These are phyloP conservation scores for Lindgomyces ingoldianus DNA, from an alignment of 495 filamentous ascomycete species.

Conservation along the genomic window DNA sequence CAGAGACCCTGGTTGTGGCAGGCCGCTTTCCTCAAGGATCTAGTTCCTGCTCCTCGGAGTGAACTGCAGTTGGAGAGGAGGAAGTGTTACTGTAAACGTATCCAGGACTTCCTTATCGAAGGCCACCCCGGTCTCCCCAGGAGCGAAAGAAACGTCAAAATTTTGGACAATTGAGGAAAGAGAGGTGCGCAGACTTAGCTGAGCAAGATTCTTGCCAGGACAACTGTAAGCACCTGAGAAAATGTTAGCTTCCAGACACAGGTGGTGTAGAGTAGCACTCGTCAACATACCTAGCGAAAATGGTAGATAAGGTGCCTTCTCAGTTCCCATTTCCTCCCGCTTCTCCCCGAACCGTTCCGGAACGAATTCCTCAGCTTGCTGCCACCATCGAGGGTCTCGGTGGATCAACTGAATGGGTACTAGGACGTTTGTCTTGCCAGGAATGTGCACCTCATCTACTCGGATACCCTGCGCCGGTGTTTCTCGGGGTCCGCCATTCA, in stretches of 20 bases:
- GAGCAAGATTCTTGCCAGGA: constrained; percentile 55
- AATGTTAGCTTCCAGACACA: not conserved
- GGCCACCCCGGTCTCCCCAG: constrained; percentile 45
- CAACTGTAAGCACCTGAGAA: constrained; percentile 48
- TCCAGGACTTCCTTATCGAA: constrained; percentile 22
- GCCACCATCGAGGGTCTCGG: constrained; percentile 33
- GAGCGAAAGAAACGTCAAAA: constrained; percentile 50
- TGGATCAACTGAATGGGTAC: constrained; percentile 45
- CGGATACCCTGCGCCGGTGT: constrained; percentile 52
- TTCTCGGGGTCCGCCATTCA: constrained; percentile 48
- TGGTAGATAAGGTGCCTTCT: constrained; percentile 54
- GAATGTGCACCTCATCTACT: constrained; percentile 51
- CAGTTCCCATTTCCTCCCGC: constrained; percentile 48
- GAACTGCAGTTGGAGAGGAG: constrained; percentile 24
- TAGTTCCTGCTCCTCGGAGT: constrained; percentile 11
- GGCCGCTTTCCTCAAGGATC: not conserved
- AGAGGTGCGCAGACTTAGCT: constrained; percentile 53
- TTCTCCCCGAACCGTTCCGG: constrained; percentile 58
- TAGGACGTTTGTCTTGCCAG: constrained; percentile 47
- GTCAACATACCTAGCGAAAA: constrained; percentile 47
- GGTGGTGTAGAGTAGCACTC: not conserved
- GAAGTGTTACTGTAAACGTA: constrained; percentile 11
- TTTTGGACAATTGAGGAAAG: constrained; percentile 48
- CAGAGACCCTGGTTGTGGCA: not conserved
- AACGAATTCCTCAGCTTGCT: constrained; percentile 48